Evolutionary conservation across 139 green algal species (phyloP).

Genomic region (Gonium pectorale): DNA sequence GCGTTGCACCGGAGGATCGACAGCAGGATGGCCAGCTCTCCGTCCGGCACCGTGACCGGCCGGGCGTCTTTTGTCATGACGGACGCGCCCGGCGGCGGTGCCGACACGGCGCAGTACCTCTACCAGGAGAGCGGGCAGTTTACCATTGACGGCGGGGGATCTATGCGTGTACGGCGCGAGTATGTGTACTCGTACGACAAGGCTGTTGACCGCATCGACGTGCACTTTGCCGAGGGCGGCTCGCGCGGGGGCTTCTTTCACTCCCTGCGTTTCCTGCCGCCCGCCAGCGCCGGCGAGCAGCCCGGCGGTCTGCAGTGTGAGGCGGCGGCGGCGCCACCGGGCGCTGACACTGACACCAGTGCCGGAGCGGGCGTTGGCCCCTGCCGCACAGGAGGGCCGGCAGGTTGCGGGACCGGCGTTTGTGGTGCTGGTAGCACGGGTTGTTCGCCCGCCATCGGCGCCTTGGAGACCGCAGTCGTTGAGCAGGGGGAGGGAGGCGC

Average conservation of each 20-base stretch:
- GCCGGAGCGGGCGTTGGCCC: too few relatives aligned
- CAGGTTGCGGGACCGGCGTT: too few relatives aligned
- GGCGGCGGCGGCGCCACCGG: not conserved
- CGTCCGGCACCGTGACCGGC: not conserved
- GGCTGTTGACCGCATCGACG: conserved; percentile 7
- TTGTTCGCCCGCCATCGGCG: not conserved
- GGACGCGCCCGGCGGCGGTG: not conserved
- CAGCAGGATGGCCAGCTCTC: not conserved
- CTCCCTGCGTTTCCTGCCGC: conserved; percentile 14
- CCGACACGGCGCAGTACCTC: not conserved
- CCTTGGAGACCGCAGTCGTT: not conserved
- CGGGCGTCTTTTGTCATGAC: not conserved
- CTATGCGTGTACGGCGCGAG: conserved; percentile 16
- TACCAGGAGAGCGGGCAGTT: conserved; percentile 25
- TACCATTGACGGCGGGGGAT: not conserved
- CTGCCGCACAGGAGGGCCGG: too few relatives aligned
- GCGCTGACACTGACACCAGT: not conserved
- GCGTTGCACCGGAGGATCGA: not conserved
- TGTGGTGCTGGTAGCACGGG: too few relatives aligned
- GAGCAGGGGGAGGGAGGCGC: not conserved
- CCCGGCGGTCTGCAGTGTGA: not conserved
- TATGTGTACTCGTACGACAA: conserved; percentile 32
- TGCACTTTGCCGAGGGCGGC: conserved; percentile 10
- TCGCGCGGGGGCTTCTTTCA: conserved; percentile 16
- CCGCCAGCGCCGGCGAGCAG: not conserved